Base-by-base conservation (phyloP, 2,329 filamentous ascomycete species). In the Xylaria sp. region DNA sequence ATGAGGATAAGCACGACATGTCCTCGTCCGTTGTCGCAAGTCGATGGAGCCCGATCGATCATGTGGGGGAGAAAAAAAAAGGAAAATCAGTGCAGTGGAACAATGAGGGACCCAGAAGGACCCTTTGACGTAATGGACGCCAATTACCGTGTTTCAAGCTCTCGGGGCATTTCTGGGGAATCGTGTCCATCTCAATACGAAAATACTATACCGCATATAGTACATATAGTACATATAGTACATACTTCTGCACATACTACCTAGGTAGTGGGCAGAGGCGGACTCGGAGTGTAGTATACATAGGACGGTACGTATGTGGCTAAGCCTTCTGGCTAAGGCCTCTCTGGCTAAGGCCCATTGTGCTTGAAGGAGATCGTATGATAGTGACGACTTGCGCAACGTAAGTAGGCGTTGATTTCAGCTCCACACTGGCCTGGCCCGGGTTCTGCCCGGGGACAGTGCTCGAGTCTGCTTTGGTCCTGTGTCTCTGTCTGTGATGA, bases 301-400 rank as follows among this genome's bases (percentile, higher is more conserved):
- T 51, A 33, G 27, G 5, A 53, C 19, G 11, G 29, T 33, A 33
- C 29, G 29, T 33, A 38, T 25, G 33, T 38, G 11, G 33, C 25
- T 35, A 27, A 35, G 44, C 27, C n/a, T n/a, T n/a, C n/a, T n/a
- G n/a, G n/a, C n/a, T n/a, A n/a, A n/a, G n/a, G n/a, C n/a, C n/a
- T n/a, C n/a, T n/a, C n/a, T n/a, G 38, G 52, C 38, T 27, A 46
- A 29, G 40, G 41, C 47, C 48, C 38, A 29, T 55, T 37, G n/a
- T 17, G 51, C 31, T 54, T 38, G 23, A 51, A 31, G 29, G 38
- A 29, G 29, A 59, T 62, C 58, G 59, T 55, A 61, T 54, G 55
- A 62, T 54, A 56, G 57, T 62, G 62, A 65, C 62, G 63, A 58
- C 44, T 63, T 56, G 57, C n/a, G 43, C 51, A 40, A 54, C 56